A percentile compares a stretch with the other conserved stretches of the same genome.
Evolutionary conservation across 768 basidiomycete species (phyloP).

Genomic region (Pleurotus djamor): DNA sequence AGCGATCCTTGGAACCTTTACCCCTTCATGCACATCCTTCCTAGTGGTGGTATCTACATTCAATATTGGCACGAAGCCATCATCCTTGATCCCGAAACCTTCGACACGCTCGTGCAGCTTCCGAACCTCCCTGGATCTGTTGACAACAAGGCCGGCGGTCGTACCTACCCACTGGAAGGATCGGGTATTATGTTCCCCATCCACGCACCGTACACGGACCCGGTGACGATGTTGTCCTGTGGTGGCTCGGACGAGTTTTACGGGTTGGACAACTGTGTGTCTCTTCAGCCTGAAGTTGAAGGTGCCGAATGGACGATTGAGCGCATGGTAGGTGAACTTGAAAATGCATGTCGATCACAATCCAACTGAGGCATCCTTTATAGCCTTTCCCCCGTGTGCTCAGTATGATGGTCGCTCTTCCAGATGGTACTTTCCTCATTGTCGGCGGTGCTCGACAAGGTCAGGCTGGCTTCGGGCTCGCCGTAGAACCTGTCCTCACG

Average conservation of each 20-base stretch:
- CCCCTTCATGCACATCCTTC: slow-evolving; percentile 72
- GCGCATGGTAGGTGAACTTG: slow-evolving; percentile 60
- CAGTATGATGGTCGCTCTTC: slow-evolving; percentile 66
- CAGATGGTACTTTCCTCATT: slow-evolving; percentile 76
- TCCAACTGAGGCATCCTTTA: neutral
- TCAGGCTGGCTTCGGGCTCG: slow-evolving; percentile 73
- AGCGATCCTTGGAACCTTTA: slow-evolving; percentile 83
- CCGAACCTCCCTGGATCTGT: slow-evolving; percentile 78
- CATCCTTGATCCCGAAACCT: slow-evolving; percentile 64
- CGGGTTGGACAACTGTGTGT: slow-evolving; percentile 68
- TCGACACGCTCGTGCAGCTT: slow-evolving; percentile 45
- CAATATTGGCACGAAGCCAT: slow-evolving; percentile 83
- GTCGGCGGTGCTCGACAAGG: slow-evolving; percentile 73
- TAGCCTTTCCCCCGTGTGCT: slow-evolving; percentile 75
- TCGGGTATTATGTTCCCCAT: slow-evolving; percentile 3
- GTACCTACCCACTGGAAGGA: slow-evolving; percentile 5
- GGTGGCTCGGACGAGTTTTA: slow-evolving; percentile 67
- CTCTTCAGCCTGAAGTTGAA: slow-evolving; percentile 59
- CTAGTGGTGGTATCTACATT: slow-evolving; percentile 53
- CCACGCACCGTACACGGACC: slow-evolving; percentile 70
- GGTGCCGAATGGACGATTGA: slow-evolving; percentile 71
- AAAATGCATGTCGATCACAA: neutral
- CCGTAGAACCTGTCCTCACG: slow-evolving; percentile 54
- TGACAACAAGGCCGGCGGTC: slow-evolving; percentile 36
- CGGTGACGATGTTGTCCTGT: slow-evolving; percentile 67